These are phyloP conservation scores for Hypoxylon trugodes DNA, from an alignment of 495 filamentous ascomycete species.

Conservation along the genomic window DNA sequence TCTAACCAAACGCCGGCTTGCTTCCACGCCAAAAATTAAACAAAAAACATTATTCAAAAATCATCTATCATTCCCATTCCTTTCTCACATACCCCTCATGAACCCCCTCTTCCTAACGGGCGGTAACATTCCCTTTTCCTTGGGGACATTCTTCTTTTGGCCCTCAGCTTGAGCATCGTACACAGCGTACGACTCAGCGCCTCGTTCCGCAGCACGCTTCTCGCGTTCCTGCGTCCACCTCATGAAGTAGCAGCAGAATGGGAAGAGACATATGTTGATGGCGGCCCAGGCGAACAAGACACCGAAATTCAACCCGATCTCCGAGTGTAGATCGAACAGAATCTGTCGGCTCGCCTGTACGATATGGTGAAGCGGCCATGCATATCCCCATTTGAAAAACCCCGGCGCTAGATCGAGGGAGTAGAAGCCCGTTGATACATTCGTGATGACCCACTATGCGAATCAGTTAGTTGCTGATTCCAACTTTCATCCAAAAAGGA, in stretches of 20 bases:
- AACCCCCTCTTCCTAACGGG: conserved; percentile 38
- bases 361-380: conserved; percentile 74
- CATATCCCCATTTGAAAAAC: conserved; percentile 75
- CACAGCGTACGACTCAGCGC: conserved; percentile 24
- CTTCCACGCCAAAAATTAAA: neutral
- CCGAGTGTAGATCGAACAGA: conserved; percentile 68
- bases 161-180: conserved; percentile 22
- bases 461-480: neutral
- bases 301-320: conserved; percentile 71
- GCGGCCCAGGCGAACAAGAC: conserved; percentile 69
- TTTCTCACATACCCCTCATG: conserved; percentile 27
- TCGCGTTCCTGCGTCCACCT: conserved; percentile 62
- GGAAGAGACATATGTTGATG: conserved; percentile 65
- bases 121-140: conserved; percentile 33
- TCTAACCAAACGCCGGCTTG: conserved; percentile 12
- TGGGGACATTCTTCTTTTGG: conserved; percentile 31
- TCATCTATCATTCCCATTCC: neutral
- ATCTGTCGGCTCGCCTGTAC: conserved; percentile 70
- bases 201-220: conserved; percentile 38
- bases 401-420: conserved; percentile 63
- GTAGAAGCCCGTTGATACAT: conserved; percentile 73
- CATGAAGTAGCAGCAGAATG: conserved; percentile 67
- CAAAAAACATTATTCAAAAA: neutral
- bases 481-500: neutral
- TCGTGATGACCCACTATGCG: conserved; percentile 71